Percentiles rank a stretch among this genome's conserved stretches.
phyloP scores from a whole-genome alignment of 176 grass and related monocot species.

The Eragrostis curvula region DNA sequence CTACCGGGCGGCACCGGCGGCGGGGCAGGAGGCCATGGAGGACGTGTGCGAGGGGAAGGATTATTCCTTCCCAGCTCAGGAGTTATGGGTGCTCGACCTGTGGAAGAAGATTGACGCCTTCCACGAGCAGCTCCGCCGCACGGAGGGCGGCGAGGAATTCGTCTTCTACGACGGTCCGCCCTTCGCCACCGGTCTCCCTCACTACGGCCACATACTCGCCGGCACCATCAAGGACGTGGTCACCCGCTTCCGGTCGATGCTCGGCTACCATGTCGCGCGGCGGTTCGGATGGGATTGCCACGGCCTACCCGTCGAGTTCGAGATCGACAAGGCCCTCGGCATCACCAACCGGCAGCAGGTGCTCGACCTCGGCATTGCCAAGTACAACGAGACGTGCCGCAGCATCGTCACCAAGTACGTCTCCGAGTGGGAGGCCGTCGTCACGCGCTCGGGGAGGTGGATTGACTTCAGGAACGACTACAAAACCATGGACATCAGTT shows the following conservation, averaged over 20 bases:
- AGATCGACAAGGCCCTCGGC: constrained; percentile 80
- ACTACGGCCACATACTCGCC: constrained; percentile 97
- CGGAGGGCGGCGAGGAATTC: constrained; percentile 86
- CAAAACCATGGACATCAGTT: constrained; percentile 90
- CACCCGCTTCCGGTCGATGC: constrained; percentile 93
- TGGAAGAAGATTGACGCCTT: constrained; percentile 73
- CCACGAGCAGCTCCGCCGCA: constrained; percentile 78
- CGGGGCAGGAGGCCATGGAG: constrained; percentile 57
- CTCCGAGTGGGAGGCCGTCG: constrained; percentile 79
- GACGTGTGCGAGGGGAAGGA: constrained; percentile 93
- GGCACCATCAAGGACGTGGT: constrained; percentile 99
- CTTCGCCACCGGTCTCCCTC: constrained; percentile 91
- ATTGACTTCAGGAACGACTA: constrained; percentile 97
- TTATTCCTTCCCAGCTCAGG: constrained; percentile 83
- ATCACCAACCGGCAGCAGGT: constrained; percentile 89
- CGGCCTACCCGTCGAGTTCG: constrained; percentile 93
- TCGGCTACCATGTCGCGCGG: constrained; percentile 79
- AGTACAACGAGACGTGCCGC: constrained; percentile 90
- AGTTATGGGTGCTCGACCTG: constrained; percentile 69
- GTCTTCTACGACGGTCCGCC: constrained; percentile 95
- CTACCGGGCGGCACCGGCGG: neutral
- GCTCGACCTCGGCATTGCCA: constrained; percentile 84
- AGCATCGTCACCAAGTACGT: constrained; percentile 96
- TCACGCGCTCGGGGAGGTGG: constrained; percentile 85
- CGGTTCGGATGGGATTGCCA: constrained; percentile 99